Evolutionary conservation across 1,284 basidiomycete species (phyloP).

Genomic region (Apiotrichum sp.): DNA sequence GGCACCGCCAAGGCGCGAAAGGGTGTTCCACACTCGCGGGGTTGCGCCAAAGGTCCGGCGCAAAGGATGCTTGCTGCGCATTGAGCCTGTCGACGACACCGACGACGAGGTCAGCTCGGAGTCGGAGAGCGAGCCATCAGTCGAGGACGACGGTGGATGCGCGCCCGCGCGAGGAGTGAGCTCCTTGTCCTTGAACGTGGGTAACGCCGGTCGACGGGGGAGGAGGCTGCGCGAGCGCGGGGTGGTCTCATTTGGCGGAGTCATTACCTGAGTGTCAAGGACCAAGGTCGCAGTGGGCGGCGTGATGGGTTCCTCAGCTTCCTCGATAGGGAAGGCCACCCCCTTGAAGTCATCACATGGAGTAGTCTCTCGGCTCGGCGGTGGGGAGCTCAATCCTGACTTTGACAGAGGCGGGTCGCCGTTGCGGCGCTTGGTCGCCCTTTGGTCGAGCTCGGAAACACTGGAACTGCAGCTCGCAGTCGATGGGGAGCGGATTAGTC

Average conservation of each 20-base stretch:
- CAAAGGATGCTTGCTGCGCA: conserved; percentile 3
- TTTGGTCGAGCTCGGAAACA: conserved; percentile 17
- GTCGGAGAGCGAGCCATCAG: not conserved
- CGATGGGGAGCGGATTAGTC: conserved; percentile 11
- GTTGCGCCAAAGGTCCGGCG: not conserved
- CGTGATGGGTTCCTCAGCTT: conserved; percentile 6
- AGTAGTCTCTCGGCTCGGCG: conserved; percentile 19
- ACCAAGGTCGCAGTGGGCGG: not conserved
- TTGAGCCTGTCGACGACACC: not conserved
- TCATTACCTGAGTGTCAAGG: not conserved
- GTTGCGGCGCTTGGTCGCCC: conserved; percentile 15
- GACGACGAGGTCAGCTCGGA: conserved; percentile 1
- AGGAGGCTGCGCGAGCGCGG: conserved; percentile 7
- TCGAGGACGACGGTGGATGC: not conserved
- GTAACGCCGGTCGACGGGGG: conserved; percentile 2
- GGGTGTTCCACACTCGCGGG: conserved; percentile 5
- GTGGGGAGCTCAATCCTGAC: conserved; percentile 22
- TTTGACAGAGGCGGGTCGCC: conserved; percentile 9
- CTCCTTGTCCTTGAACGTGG: conserved; percentile 3
- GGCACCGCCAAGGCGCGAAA: conserved; percentile 2
- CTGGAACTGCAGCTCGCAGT: conserved; percentile 16
- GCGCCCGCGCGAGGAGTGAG: not conserved
- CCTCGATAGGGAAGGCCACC: conserved; percentile 7
- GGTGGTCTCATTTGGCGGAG: not conserved
- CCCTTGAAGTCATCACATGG: conserved; percentile 2